Conservation (phyloP, 2,329 filamentous ascomycete genomes). For the Stagonosporopsis cucurbitacearum region DNA sequence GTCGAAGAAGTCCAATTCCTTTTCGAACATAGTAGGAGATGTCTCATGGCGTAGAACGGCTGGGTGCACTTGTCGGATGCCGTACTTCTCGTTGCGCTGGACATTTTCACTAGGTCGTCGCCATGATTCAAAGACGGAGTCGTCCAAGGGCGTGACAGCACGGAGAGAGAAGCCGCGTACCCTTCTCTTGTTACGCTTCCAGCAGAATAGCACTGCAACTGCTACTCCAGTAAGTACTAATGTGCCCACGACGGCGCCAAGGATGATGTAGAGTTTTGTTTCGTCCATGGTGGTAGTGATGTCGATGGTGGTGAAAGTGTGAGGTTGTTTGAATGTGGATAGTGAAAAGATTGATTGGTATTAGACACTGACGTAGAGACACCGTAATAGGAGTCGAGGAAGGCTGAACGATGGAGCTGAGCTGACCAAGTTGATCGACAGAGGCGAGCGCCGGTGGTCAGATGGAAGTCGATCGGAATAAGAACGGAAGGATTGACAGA, state of each 20-base stretch:
- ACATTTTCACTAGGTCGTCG: conserved; percentile 48
- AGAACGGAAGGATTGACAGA: conserved; percentile 22
- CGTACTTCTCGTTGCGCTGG: conserved; percentile 45
- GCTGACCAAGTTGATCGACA: conserved; percentile 12
- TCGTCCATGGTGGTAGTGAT: conserved; percentile 34
- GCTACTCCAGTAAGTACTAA: conserved; percentile 39
- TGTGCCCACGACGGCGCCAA: conserved; percentile 43
- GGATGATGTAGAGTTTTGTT: conserved; percentile 47
- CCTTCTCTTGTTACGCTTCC: conserved; percentile 43
- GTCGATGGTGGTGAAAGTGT: neutral
- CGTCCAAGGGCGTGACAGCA: conserved; percentile 49
- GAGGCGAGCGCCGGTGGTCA: conserved; percentile 19
- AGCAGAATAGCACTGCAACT: conserved; percentile 41
- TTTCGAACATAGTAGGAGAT: conserved; percentile 44
- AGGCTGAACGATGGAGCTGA: conserved; percentile 12
- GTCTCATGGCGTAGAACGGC: conserved; percentile 35
- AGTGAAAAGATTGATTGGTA: conserved; percentile 8
- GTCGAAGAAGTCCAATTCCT: conserved; percentile 40
- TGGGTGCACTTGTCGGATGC: conserved; percentile 37
- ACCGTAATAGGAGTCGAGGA: conserved; percentile 5
- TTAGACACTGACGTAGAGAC: conserved; percentile 5
- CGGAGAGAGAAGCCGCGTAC: conserved; percentile 46
- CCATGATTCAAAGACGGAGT: conserved; percentile 52
- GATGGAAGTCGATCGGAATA: conserved; percentile 20
- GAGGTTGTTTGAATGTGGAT: neutral